A percentile compares a stretch with the other conserved stretches of the same genome.
Conservation (phyloP, 306 rosid species). For the Prunus dulcis region DNA sequence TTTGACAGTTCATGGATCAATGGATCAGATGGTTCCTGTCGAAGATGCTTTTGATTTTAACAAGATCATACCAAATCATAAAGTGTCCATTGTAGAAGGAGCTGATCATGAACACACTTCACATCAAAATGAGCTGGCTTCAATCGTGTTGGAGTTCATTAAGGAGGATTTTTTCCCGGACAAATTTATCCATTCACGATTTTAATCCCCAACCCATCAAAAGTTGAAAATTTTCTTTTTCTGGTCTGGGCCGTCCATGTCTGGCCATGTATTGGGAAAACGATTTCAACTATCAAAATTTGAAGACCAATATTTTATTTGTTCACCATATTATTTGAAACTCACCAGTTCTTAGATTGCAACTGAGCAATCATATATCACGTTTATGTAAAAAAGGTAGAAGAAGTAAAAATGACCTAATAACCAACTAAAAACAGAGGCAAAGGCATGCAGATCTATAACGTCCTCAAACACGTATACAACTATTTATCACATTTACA, state of each 20-base stretch:
- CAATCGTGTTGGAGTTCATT: constrained; percentile 59
- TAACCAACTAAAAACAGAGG: not conserved
- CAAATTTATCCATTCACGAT: constrained; percentile 40
- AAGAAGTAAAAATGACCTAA: not conserved
- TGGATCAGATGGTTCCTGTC: constrained; percentile 63
- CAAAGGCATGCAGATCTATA: not conserved
- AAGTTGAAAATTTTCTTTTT: not conserved
- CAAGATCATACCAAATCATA: constrained; percentile 63
- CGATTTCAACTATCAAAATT: not conserved
- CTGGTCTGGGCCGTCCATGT: not conserved
- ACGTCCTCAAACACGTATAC: not conserved
- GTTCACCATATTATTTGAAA: not conserved
- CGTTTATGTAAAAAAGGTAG: not conserved
- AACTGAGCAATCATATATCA: constrained; percentile 16
- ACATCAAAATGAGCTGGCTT: constrained; percentile 62
- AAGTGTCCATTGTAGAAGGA: constrained; percentile 57
- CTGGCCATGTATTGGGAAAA: not conserved
- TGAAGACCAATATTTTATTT: not conserved
- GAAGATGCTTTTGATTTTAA: constrained; percentile 73
- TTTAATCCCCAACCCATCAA: constrained; percentile 18
- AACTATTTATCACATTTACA: not conserved
- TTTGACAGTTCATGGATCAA: constrained; percentile 84
- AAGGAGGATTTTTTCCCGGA: constrained; percentile 29
- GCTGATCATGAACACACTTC: constrained; percentile 74
- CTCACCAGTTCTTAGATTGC: constrained; percentile 19